Conservation (phyloP, 2,329 filamentous ascomycete genomes). For the Calonectria ilicicola region DNA sequence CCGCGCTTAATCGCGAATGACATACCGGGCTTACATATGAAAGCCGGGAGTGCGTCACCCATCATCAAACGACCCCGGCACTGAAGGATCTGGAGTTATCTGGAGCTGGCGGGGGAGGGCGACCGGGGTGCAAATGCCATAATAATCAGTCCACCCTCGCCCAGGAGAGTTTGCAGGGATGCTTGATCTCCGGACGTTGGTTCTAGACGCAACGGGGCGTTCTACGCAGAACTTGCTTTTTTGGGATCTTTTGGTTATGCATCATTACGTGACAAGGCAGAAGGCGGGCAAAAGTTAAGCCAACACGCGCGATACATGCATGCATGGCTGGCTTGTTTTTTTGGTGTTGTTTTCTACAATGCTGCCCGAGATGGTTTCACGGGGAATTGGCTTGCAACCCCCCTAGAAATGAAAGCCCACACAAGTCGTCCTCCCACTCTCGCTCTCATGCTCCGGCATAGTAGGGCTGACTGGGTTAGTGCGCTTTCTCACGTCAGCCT, state of each 20-base stretch:
- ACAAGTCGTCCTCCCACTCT: too few relatives aligned
- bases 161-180: background rate
- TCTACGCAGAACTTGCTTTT: background rate
- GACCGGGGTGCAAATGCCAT: too few relatives aligned
- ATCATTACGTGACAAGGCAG: background rate
- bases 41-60: background rate
- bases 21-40: too few relatives aligned
- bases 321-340: background rate
- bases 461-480: background rate
- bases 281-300: background rate
- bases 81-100: too few relatives aligned
- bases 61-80: background rate
- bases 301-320: background rate
- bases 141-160: background rate
- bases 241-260: background rate
- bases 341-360: background rate
- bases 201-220: background rate
- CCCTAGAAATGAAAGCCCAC: too few relatives aligned
- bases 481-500: background rate
- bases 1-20: too few relatives aligned
- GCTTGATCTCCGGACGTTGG: background rate
- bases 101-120: too few relatives aligned
- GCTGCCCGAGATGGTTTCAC: background rate
- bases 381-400: background rate
- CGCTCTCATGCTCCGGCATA: background rate